These are phyloP conservation scores for Talaromyces sp. DNA, from an alignment of 2,329 filamentous ascomycete species.

Conservation along the genomic window DNA sequence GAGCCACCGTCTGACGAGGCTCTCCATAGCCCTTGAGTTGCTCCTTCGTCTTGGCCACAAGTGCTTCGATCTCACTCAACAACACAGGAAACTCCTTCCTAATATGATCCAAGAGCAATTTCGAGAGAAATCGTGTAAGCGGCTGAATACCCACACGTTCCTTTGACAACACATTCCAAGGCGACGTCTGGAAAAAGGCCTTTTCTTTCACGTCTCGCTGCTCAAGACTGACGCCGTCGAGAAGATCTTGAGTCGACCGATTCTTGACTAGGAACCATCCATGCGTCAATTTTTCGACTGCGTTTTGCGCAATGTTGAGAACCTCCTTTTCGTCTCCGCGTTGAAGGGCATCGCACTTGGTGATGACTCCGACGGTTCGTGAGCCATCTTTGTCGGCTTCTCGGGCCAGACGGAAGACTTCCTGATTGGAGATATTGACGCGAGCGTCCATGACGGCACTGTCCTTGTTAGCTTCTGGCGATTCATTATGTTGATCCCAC, in stretches of 20 bases:
- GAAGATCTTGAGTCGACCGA: constrained; percentile 12
- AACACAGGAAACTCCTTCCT: constrained; percentile 4
- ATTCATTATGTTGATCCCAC: neutral
- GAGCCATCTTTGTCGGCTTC: constrained; percentile 27
- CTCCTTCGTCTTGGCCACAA: neutral
- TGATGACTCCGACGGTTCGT: constrained; percentile 35
- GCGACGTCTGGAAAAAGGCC: constrained; percentile 15
- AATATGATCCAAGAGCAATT: constrained; percentile 12
- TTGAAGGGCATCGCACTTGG: constrained; percentile 31
- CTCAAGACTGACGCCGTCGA: constrained; percentile 24
- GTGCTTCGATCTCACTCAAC: constrained; percentile 9
- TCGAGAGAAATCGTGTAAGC: constrained; percentile 18
- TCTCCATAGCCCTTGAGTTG: constrained; percentile 15
- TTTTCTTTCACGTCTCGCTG: constrained; percentile 12
- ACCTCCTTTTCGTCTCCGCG: constrained; percentile 24
- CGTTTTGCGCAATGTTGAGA: constrained; percentile 17
- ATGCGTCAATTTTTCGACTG: constrained; percentile 7
- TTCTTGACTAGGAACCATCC: constrained; percentile 8
- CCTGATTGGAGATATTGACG: constrained; percentile 52
- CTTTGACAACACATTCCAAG: constrained; percentile 18
- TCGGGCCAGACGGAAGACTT: constrained; percentile 39
- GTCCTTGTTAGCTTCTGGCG: neutral
- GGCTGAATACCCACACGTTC: constrained; percentile 19
- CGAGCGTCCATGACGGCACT: constrained; percentile 31
- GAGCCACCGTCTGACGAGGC: constrained; percentile 15